Percentiles rank a stretch among this genome's conserved stretches.
Conservation (phyloP, 2,329 filamentous ascomycete species). For the Clarireedia homoeocarpa region DNA sequence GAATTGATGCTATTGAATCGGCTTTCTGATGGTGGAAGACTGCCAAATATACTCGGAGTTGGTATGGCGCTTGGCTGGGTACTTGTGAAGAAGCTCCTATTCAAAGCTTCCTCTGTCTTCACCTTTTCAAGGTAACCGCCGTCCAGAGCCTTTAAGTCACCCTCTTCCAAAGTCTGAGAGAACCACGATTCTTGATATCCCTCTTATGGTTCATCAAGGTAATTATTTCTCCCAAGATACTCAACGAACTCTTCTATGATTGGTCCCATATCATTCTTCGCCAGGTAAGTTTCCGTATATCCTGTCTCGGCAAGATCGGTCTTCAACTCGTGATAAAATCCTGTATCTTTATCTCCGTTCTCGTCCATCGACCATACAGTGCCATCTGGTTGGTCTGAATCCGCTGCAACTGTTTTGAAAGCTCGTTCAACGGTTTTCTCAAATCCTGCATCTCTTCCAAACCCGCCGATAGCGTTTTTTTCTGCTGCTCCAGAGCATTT, state of each 20-base stretch:
- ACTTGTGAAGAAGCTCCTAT: too few relatives aligned
- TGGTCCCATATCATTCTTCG: neutral
- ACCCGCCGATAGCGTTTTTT: neutral
- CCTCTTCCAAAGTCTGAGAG: too few relatives aligned
- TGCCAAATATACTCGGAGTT: too few relatives aligned
- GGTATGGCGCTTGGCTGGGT: too few relatives aligned
- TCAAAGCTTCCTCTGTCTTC: too few relatives aligned
- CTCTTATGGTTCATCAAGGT: neutral
- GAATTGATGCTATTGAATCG: too few relatives aligned
- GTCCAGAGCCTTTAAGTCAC: too few relatives aligned
- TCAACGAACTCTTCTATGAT: neutral
- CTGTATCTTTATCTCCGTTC: slow-evolving; percentile 36
- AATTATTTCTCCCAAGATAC: neutral
- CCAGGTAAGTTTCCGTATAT: neutral
- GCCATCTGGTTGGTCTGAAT: slow-evolving; percentile 5
- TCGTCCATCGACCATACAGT: slow-evolving; percentile 15
- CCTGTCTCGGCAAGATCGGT: slow-evolving; percentile 46
- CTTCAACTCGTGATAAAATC: slow-evolving; percentile 47
- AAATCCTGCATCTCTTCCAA: neutral
- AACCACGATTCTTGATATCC: neutral
- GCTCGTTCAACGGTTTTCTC: neutral
- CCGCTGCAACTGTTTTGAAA: neutral
- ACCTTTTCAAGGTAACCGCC: too few relatives aligned
- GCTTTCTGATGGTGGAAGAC: too few relatives aligned
- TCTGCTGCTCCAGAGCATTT: neutral